Conservation (phyloP, 2,329 filamentous ascomycete genomes). For the Pestalotiopsis sp. region DNA sequence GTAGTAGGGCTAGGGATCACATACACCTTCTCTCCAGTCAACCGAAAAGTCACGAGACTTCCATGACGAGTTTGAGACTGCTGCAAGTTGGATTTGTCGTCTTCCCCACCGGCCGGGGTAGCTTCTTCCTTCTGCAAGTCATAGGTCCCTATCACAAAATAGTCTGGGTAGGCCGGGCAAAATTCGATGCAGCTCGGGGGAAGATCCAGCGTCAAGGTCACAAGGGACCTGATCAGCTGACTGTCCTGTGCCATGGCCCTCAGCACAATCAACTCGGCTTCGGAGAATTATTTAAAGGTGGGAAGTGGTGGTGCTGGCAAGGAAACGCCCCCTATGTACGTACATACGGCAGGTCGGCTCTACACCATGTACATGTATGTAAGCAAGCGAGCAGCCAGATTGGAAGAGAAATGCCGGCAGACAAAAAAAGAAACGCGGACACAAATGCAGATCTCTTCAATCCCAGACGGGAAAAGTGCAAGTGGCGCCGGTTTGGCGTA, state of each 20-base stretch:
- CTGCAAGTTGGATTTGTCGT: slow-evolving; percentile 27
- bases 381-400: background rate
- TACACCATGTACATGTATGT: background rate
- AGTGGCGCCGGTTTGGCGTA: background rate
- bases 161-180: slow-evolving; percentile 60
- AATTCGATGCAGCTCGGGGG: slow-evolving; percentile 82
- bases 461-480: background rate
- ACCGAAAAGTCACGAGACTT: slow-evolving; percentile 71
- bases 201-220: slow-evolving; percentile 60
- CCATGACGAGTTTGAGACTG: slow-evolving; percentile 69
- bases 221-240: slow-evolving; percentile 41
- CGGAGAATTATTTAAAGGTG: background rate
- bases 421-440: background rate
- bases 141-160: slow-evolving; percentile 85
- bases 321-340: background rate
- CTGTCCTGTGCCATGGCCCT: slow-evolving; percentile 20
- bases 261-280: background rate
- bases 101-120: slow-evolving; percentile 22
- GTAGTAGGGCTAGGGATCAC: background rate
- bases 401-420: background rate
- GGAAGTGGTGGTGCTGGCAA: background rate
- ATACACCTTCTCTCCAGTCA: slow-evolving; percentile 20
- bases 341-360: background rate
- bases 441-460: slow-evolving; percentile 2
- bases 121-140: slow-evolving; percentile 60